phyloP scores from a whole-genome alignment of 2,329 filamentous ascomycete species.

The Ceratocystis alfenasii region DNA sequence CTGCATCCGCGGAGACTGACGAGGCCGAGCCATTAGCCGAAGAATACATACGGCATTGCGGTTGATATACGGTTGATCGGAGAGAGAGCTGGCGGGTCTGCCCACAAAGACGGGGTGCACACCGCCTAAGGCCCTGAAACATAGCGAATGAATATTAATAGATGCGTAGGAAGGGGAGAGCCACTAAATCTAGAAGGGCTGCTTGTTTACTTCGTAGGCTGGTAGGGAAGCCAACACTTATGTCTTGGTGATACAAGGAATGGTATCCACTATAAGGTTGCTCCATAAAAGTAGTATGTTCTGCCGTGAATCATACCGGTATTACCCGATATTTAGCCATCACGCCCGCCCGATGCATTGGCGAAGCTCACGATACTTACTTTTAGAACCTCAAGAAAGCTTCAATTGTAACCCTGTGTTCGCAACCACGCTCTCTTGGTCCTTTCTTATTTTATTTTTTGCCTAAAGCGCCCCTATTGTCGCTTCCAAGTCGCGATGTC shows the following conservation, averaged over 20 bases:
- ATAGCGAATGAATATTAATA: not conserved
- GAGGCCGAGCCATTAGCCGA: not conserved
- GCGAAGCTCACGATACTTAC: not conserved
- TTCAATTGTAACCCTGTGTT: not conserved
- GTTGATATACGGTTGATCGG: slow-evolving; percentile 1
- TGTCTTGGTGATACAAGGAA: not conserved
- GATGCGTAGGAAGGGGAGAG: not conserved
- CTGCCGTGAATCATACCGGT: not conserved
- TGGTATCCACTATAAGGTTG: not conserved
- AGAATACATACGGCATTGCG: slow-evolving; percentile 16
- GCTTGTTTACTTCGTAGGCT: not conserved
- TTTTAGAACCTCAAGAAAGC: not conserved
- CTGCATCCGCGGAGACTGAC: slow-evolving; percentile 21
- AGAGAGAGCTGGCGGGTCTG: not conserved
- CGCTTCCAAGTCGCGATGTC: slow-evolving; percentile 54
- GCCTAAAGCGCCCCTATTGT: not conserved
- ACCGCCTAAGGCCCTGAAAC: slow-evolving; percentile 11
- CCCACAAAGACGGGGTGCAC: not conserved
- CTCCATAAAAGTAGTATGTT: not conserved
- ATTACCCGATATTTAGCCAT: not conserved
- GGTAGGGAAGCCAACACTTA: not conserved
- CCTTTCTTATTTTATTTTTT: not conserved
- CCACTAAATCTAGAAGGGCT: not conserved
- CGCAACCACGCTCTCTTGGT: not conserved
- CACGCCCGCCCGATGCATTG: not conserved